phyloP scores from a whole-genome alignment of 129 eudicot genomes.

The Flaveria ramosissima region DNA sequence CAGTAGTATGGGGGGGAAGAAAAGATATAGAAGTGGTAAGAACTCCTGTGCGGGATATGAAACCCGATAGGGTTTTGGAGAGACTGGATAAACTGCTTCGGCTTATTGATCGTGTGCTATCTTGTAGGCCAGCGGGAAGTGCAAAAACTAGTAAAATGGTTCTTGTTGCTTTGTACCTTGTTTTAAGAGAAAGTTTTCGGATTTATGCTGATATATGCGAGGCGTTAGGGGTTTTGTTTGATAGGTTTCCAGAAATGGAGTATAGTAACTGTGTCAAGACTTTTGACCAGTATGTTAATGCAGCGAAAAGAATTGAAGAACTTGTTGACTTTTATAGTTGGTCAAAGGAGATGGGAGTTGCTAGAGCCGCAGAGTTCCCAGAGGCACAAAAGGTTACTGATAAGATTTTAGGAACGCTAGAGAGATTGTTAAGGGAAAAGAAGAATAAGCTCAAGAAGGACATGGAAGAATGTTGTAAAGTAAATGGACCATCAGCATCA shows the following conservation, averaged over 20 bases:
- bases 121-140: slow-evolving; percentile 64
- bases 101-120: slow-evolving; percentile 60
- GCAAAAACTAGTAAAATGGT: slow-evolving; percentile 69
- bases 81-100: slow-evolving; percentile 59
- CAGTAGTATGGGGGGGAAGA: slow-evolving; percentile 37
- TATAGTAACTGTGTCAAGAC: slow-evolving; percentile 61
- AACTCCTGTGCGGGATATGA: slow-evolving; percentile 56
- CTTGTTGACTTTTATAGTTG: slow-evolving; percentile 56
- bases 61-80: slow-evolving; percentile 56
- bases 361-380: slow-evolving; percentile 62
- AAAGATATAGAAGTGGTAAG: slow-evolving; percentile 37
- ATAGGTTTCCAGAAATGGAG: slow-evolving; percentile 65
- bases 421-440: slow-evolving; percentile 57
- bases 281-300: slow-evolving; percentile 61
- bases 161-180: slow-evolving; percentile 55
- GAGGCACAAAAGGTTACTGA: slow-evolving; percentile 60
- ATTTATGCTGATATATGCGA: slow-evolving; percentile 66
- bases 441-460: slow-evolving; percentile 49
- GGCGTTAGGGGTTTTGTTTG: slow-evolving; percentile 54
- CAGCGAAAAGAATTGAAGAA: slow-evolving; percentile 74
- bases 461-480: slow-evolving; percentile 33
- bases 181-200: slow-evolving; percentile 68
- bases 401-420: slow-evolving; percentile 59
- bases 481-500: slow-evolving; percentile 37
- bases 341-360: slow-evolving; percentile 72